phyloP scores from a whole-genome alignment of 2,329 filamentous ascomycete species.

The Thelonectria blattea region DNA sequence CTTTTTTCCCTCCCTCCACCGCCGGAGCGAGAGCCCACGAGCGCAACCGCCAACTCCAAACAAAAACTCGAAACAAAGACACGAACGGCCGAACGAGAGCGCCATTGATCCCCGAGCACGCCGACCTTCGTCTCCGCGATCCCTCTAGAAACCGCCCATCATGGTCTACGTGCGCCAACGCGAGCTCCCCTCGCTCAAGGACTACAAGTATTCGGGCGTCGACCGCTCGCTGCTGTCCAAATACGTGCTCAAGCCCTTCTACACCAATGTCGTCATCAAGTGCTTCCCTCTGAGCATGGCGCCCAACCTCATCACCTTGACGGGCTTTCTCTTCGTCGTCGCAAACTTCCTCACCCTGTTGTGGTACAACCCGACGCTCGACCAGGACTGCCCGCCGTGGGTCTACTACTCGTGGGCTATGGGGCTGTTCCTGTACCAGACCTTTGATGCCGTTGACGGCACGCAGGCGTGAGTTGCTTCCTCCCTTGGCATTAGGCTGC shows the following conservation, averaged over 20 bases:
- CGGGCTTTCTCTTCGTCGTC: constrained; percentile 88
- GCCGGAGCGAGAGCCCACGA: constrained; percentile 2
- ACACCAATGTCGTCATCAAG: constrained; percentile 91
- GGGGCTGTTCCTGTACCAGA: constrained; percentile 95
- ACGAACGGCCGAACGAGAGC: background rate
- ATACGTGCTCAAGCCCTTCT: constrained; percentile 97
- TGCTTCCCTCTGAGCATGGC: constrained; percentile 97
- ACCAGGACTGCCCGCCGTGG: constrained; percentile 93
- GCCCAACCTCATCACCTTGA: constrained; percentile 84
- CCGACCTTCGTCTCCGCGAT: too few relatives aligned
- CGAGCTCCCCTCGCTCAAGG: constrained; percentile 83
- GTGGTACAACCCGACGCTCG: constrained; percentile 94
- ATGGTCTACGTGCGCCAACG: constrained; percentile 98
- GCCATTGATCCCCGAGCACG: background rate
- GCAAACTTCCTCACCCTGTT: constrained; percentile 88
- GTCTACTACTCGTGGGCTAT: constrained; percentile 92
- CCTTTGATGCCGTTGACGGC: constrained; percentile 96
- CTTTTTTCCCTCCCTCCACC: constrained; percentile 8
- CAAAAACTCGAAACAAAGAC: background rate
- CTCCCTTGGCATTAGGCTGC: background rate
- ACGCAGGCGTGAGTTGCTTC: constrained; percentile 75
- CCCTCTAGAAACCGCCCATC: constrained; percentile 33
- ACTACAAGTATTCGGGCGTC: constrained; percentile 94
- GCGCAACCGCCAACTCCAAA: background rate
- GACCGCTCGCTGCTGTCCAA: constrained; percentile 89